phyloP scores from a whole-genome alignment of 495 filamentous ascomycete species.

The Penicillium verhagenii region DNA sequence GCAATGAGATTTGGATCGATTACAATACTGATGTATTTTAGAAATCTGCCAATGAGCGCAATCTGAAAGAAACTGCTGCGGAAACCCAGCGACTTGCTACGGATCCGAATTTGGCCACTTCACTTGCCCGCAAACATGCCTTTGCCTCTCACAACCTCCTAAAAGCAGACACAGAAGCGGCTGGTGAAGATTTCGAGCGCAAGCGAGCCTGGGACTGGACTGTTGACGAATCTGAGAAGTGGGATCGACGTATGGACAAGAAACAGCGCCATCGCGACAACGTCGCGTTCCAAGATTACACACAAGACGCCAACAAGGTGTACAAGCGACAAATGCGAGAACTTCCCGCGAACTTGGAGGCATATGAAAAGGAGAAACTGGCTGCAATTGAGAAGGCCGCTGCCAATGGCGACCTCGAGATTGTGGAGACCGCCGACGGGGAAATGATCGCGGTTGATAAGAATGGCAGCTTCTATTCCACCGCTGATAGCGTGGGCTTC shows the following conservation, averaged over 20 bases:
- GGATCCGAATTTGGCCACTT: conserved; percentile 69
- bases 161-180: conserved; percentile 82
- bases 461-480: conserved; percentile 85
- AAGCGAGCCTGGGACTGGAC: conserved; percentile 99
- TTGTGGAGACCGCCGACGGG: conserved; percentile 90
- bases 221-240: conserved; percentile 85
- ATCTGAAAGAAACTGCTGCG: conserved; percentile 78
- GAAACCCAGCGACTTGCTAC: conserved; percentile 78
- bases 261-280: conserved; percentile 79
- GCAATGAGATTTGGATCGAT: background rate
- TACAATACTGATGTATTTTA: conserved; percentile 26
- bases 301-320: conserved; percentile 79
- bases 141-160: conserved; percentile 89
- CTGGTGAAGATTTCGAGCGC: conserved; percentile 90
- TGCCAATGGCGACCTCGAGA: conserved; percentile 73
- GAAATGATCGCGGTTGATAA: conserved; percentile 93
- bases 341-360: conserved; percentile 66
- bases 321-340: conserved; percentile 89
- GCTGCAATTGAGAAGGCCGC: conserved; percentile 82
- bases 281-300: conserved; percentile 88
- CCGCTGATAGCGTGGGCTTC: conserved; percentile 76
- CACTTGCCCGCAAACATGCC: conserved; percentile 75
- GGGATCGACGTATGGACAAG: conserved; percentile 87
- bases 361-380: conserved; percentile 82
- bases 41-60: conserved; percentile 73